A percentile compares a stretch with the other conserved stretches of the same genome.
Evolutionary conservation across 331 rosid genomes (phyloP).

Genomic region (Malus hybrid): DNA sequence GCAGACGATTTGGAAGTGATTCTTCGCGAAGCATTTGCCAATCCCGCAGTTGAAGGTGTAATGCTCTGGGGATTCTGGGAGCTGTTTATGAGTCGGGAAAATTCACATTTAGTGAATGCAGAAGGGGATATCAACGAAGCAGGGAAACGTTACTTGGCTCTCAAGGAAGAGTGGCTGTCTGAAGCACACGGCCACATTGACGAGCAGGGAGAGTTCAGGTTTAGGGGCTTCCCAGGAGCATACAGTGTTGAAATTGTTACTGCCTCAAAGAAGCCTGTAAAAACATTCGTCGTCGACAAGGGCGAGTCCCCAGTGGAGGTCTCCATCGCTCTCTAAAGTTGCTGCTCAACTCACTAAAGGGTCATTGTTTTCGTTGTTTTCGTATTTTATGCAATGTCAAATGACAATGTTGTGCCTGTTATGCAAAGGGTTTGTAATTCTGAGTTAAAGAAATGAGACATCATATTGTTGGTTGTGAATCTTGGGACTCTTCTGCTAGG

Average conservation of each 20-base stretch:
- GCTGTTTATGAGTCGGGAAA: constrained; percentile 66
- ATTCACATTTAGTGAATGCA: constrained; percentile 68
- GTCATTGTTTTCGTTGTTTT: background rate
- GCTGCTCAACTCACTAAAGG: background rate
- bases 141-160: constrained; percentile 52
- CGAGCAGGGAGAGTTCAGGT: constrained; percentile 49
- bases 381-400: background rate
- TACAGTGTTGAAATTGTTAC: constrained; percentile 52
- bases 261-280: constrained; percentile 28
- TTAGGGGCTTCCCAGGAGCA: constrained; percentile 79
- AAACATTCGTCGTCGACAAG: constrained; percentile 73
- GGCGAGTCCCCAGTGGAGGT: constrained; percentile 53
- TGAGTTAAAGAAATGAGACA: background rate
- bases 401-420: too few species aligned
- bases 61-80: constrained; percentile 97
- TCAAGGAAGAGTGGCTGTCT: constrained; percentile 77
- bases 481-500: too few species aligned
- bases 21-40: constrained; percentile 66
- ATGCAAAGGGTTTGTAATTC: background rate
- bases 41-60: constrained; percentile 69
- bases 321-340: constrained; percentile 37
- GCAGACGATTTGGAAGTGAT: constrained; percentile 89
- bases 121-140: constrained; percentile 88
- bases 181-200: constrained; percentile 48
- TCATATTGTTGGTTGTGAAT: background rate